phyloP scores from a whole-genome alignment of 148 eudicot species.

The Arctostaphylos glauca region DNA sequence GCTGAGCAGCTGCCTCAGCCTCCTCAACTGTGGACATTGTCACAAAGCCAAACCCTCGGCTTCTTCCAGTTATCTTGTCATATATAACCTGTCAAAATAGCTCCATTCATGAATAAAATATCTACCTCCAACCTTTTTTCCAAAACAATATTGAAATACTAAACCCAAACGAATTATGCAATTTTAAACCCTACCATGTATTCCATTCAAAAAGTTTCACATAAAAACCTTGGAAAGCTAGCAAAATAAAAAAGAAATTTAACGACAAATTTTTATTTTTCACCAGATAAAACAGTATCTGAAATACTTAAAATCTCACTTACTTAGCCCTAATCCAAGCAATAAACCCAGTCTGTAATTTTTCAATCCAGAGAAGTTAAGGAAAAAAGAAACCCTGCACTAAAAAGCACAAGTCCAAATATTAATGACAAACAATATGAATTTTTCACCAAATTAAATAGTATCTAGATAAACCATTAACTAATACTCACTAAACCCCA shows the following conservation, averaged over 20 bases:
- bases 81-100: slow-evolving; percentile 69
- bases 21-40: slow-evolving; percentile 85
- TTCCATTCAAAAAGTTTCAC: neutral
- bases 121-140: neutral
- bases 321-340: neutral
- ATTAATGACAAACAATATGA: neutral
- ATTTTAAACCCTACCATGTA: neutral
- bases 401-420: neutral
- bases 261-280: neutral
- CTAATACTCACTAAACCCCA: neutral
- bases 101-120: neutral
- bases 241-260: neutral
- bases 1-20: slow-evolving; percentile 76
- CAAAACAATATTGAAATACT: neutral
- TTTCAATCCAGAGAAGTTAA: neutral
- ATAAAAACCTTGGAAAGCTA: neutral
- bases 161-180: neutral
- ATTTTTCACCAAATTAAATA: neutral
- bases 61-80: slow-evolving; percentile 83
- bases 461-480: neutral
- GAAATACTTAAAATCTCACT: neutral
- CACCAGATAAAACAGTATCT: neutral
- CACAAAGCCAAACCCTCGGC: slow-evolving; percentile 95
- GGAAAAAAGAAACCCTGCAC: neutral
- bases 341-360: neutral